Evolutionary conservation across 371 early-diverging fungal genomes (phyloP), one percentile per base, ranked within the genome.

Genomic region (Mortierella sp.): DNA sequence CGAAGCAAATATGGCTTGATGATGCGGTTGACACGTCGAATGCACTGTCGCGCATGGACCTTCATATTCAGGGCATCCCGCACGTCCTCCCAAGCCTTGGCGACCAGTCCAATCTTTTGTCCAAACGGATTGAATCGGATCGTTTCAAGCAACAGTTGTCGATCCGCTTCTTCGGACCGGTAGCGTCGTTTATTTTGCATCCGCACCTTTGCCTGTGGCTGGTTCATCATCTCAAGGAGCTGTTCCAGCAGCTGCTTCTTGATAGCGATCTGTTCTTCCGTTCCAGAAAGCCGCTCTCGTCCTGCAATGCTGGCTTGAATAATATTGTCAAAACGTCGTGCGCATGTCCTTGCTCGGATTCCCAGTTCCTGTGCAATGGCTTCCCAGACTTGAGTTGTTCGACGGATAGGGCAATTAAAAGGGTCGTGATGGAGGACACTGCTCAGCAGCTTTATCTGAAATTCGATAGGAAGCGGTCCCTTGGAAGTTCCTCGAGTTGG

Each of bases 111-210:
- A n/a, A 76, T 50, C 43, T 70, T 76, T 53, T 76, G 78, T 12
- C 58, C 61, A 58, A 76, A 76, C 14, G 78, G 78, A 42, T 76
- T 76, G 50, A 70, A 23, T 15, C 70, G 64, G 41, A 76, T 76
- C 2, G 66, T 65, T 44, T 69, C 78, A 4, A 65, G n/a, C 31
- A 76, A 26, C 21, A 76, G 19, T 17, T 51, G 51, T 31, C 61
- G 50, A n/a, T 76, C 78, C 1, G 65, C 64, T 19, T 76, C 70
- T 24, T 76, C 78, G 9, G 78, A 76, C 6, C 78, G 70, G 50
- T 76, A 76, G 17, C 78, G 70, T 2, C 66, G 56, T 28, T 70
- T 76, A 58, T 76, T 76, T 41, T 76, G 78, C 78, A 76, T 76
- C 50, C 78, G 44, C 4, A 64, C 52, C 19, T 69, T 21, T 2